Evolutionary conservation across 2,329 filamentous ascomycete species (phyloP), one percentile per base, ranked within the genome.

Genomic region (Gaeumannomyces sp.): DNA sequence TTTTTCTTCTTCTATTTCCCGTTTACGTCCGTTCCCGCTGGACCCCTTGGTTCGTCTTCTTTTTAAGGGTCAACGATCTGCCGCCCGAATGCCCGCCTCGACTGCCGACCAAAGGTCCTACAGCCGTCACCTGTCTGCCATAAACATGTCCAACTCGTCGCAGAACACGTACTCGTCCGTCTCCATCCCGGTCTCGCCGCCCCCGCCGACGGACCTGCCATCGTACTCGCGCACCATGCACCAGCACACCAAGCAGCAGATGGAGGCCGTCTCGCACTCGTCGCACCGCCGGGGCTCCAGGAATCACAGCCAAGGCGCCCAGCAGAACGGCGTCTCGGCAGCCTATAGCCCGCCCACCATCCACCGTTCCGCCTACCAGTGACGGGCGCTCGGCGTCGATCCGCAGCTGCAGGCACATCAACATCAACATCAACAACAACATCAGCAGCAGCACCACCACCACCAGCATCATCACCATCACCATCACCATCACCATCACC

Each of bases 211-310:
- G 22, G 71, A 75, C 61, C 61, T 75, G 10, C 70, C 72, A 6
- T 73, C 74, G 3, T 89, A 89, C 70, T 77, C 85, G 19, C 81
- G 81, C 66, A 83, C 80, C 65, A 89, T 89, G 83, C 84, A 86
- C 71, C 80, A 83, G 64, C 85, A 89, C 76, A 89, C 86, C 67
- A 87, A 86, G 78, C 79, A 81, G 65, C 86, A 88, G 73, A 87
- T 89, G 84, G 85, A 89, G 67, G 78, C 79, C 10, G 80, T 80
- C n/a, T 77, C 79, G 16, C 78, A 79, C 4, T 78, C 80, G 14
- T 78, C 81, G 1, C 72, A 74, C 38, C 73, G 76, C 59, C 74
- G 76, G 8, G 67, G 66, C 0, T 57, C 63, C 14, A 65, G 53
- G 59, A 65, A 27, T 29, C 63, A 59, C 59, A 66, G 35, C 45